phyloP scores from a whole-genome alignment of 2,329 filamentous ascomycete genomes.

The Colletotrichum brevisporum region DNA sequence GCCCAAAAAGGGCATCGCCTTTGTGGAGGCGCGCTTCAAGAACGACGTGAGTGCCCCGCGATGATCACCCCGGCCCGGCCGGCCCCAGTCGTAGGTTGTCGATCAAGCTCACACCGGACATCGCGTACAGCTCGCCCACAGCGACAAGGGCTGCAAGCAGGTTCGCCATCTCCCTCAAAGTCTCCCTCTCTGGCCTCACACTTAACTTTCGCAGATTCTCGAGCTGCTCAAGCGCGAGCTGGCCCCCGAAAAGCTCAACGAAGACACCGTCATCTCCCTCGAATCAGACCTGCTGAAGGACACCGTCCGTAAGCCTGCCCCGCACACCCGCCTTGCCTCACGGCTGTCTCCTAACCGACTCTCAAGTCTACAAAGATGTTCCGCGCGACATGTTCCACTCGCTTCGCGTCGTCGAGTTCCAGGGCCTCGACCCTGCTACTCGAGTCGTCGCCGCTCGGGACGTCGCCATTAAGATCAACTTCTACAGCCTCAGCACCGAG shows the following conservation, averaged over 20 bases:
- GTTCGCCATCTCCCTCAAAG: not conserved
- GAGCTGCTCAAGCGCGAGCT: slow-evolving; percentile 25
- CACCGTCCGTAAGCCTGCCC: not conserved
- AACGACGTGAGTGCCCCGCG: slow-evolving; percentile 14
- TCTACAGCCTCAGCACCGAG: slow-evolving; percentile 22
- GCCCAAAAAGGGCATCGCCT: slow-evolving; percentile 36
- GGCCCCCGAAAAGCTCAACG: slow-evolving; percentile 28
- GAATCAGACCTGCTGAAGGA: slow-evolving; percentile 26
- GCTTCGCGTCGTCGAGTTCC: slow-evolving; percentile 34
- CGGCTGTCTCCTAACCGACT: not conserved
- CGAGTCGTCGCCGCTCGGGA: slow-evolving; percentile 20
- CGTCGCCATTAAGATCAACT: slow-evolving; percentile 35
- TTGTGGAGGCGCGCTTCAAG: slow-evolving; percentile 33
- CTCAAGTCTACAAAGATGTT: slow-evolving; percentile 22
- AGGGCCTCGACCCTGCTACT: slow-evolving; percentile 30
- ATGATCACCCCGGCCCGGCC: not conserved
- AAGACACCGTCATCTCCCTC: slow-evolving; percentile 30
- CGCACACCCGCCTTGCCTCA: not conserved
- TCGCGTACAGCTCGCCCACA: slow-evolving; percentile 19
- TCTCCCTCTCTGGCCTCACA: not conserved
- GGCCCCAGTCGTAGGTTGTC: not conserved
- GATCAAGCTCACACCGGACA: slow-evolving; percentile 6
- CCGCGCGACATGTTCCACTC: slow-evolving; percentile 33
- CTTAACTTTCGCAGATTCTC: slow-evolving; percentile 16
- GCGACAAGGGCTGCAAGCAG: slow-evolving; percentile 30